These are phyloP conservation scores for Blastobotrys elegans DNA, from an alignment of 1,139 yeast species.

Conservation along the genomic window DNA sequence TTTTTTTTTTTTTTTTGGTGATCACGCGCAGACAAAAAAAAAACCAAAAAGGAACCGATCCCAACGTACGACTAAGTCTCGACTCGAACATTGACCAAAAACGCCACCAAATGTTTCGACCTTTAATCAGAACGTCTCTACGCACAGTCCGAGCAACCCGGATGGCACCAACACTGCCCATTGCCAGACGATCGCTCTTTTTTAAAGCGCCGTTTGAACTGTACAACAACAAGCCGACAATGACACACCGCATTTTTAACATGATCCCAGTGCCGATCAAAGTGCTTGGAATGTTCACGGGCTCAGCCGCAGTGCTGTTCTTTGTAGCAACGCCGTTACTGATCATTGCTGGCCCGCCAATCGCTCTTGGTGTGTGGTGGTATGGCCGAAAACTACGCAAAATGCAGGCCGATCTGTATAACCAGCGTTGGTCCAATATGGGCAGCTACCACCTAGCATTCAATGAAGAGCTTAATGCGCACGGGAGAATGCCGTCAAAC, in stretches of 20 bases:
- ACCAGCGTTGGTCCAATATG: slow-evolving; percentile 28
- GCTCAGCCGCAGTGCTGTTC: slow-evolving; percentile 20
- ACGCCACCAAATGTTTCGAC: neutral
- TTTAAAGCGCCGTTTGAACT: slow-evolving; percentile 10
- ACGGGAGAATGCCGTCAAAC: slow-evolving; percentile 9
- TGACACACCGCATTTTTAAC: slow-evolving; percentile 1
- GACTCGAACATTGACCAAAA: too few species aligned
- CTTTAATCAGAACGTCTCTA: neutral
- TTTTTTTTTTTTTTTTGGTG: too few species aligned
- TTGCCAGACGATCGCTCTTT: neutral
- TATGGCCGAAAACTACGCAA: slow-evolving; percentile 21
- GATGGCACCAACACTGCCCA: neutral
- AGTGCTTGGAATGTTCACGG: slow-evolving; percentile 17
- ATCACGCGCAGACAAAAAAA: too few species aligned
- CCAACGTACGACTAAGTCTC: too few species aligned
- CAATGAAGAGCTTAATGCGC: slow-evolving; percentile 11
- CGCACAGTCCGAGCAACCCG: neutral
- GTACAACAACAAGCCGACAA: slow-evolving; percentile 12
- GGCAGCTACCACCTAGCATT: slow-evolving; percentile 25
- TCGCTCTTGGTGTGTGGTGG: slow-evolving; percentile 22
- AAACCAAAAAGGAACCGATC: too few species aligned
- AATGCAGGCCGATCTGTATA: slow-evolving; percentile 20
- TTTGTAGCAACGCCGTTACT: slow-evolving; percentile 25
- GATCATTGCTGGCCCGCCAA: slow-evolving; percentile 24
- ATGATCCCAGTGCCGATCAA: slow-evolving; percentile 19